Percentiles rank a stretch among this genome's conserved stretches.
phyloP scores from a whole-genome alignment of 1,284 basidiomycete species.

The Malassezia slooffiae region DNA sequence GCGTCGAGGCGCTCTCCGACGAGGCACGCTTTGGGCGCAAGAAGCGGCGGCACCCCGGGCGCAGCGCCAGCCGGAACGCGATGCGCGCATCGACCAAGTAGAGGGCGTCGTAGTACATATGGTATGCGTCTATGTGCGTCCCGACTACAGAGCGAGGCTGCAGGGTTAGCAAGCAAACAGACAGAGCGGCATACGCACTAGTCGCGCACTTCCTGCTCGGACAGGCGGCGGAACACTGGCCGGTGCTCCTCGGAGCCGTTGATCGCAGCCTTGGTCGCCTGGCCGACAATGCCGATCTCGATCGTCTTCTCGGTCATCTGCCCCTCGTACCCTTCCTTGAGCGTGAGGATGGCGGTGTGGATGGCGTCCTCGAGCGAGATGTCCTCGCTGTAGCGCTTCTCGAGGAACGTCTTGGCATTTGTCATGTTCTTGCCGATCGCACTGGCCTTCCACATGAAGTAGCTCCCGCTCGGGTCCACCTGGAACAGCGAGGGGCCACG shows the following conservation, averaged over 20 bases:
- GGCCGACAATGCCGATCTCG: slow-evolving; percentile 82
- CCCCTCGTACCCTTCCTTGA: slow-evolving; percentile 98
- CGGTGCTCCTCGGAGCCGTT: slow-evolving; percentile 20
- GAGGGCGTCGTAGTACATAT: too few relatives aligned
- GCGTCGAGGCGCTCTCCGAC: slow-evolving; percentile 74
- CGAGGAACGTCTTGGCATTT: slow-evolving; percentile 96
- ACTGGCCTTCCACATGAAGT: slow-evolving; percentile 96
- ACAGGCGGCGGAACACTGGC: slow-evolving; percentile 38
- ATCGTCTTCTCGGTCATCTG: slow-evolving; percentile 99
- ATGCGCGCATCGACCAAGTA: slow-evolving; percentile 10
- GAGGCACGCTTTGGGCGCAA: slow-evolving; percentile 51
- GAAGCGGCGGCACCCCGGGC: slow-evolving; percentile 27
- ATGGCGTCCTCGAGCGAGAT: slow-evolving; percentile 98
- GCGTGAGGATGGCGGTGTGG: slow-evolving; percentile 92
- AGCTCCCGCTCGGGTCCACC: slow-evolving; percentile 90
- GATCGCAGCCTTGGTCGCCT: slow-evolving; percentile 17
- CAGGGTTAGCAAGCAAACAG: not conserved
- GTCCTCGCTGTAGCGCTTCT: slow-evolving; percentile 97
- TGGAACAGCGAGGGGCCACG: slow-evolving; percentile 90
- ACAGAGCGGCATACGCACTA: slow-evolving; percentile 32
- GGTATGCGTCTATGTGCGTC: too few relatives aligned
- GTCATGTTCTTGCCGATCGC: slow-evolving; percentile 99
- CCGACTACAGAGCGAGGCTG: not conserved
- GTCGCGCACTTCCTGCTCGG: slow-evolving; percentile 35
- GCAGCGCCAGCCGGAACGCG: slow-evolving; percentile 41